Evolutionary conservation across 2,329 filamentous ascomycete genomes (phyloP).

Genomic region (Helminthosporium solani): DNA sequence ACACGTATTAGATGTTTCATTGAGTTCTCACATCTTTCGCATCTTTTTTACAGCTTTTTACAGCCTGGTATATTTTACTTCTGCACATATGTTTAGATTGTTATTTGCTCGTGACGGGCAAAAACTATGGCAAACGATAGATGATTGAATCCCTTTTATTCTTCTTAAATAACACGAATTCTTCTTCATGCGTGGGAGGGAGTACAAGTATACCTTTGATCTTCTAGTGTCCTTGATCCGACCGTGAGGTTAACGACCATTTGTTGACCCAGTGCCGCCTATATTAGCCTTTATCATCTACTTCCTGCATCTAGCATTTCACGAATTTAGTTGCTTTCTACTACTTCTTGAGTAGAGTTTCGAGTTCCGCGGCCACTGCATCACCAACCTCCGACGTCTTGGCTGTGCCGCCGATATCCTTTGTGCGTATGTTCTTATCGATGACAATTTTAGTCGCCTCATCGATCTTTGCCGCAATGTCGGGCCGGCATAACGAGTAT

Average conservation of each 20-base stretch:
- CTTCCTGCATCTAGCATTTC: not conserved
- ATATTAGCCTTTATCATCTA: not conserved
- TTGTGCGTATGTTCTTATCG: constrained; percentile 75
- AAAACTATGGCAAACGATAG: no score
- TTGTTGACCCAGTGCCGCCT: not conserved
- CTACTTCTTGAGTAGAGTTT: constrained; percentile 59
- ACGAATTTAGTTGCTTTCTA: not conserved
- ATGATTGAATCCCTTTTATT: no score
- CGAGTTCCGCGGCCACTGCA: constrained; percentile 73
- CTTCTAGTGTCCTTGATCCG: not conserved
- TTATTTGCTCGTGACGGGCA: no score
- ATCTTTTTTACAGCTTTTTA: no score
- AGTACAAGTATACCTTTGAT: no score
- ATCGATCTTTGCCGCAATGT: constrained; percentile 77
- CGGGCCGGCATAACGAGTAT: constrained; percentile 80
- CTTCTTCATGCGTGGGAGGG: no score
- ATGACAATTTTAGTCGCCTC: constrained; percentile 77
- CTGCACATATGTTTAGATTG: no score
- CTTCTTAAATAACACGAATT: no score
- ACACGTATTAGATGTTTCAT: no score
- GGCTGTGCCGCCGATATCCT: constrained; percentile 77
- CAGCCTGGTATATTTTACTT: no score
- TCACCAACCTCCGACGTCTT: constrained; percentile 80
- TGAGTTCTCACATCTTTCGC: no score
- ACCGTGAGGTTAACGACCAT: not conserved